Conservation (phyloP, 495 filamentous ascomycete species). For the Astrothelium subdiscretum region DNA sequence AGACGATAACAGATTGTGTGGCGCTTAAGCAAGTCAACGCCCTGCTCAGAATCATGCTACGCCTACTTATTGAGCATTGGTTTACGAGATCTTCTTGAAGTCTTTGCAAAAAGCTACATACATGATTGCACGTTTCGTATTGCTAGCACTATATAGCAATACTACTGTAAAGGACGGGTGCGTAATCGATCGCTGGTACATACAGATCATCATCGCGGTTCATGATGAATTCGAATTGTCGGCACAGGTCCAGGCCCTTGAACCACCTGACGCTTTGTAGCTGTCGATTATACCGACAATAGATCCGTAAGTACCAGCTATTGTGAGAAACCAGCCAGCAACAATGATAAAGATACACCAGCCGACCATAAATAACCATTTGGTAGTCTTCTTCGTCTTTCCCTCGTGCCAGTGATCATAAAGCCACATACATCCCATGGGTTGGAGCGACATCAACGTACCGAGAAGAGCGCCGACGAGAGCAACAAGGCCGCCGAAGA, state of each 20-base stretch:
- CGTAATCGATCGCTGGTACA: not conserved
- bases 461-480: constrained; percentile 22
- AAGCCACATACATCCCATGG: constrained; percentile 37
- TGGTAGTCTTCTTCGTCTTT: not conserved
- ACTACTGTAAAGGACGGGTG: not conserved
- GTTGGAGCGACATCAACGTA: constrained; percentile 34
- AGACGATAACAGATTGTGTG: too few relatives aligned
- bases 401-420: constrained; percentile 32
- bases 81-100: not conserved
- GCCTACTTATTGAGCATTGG: not conserved
- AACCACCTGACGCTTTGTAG: constrained; percentile 17
- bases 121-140: not conserved
- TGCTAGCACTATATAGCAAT: not conserved
- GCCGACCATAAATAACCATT: constrained; percentile 4
- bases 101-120: not conserved
- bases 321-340: constrained; percentile 10
- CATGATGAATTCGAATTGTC: constrained; percentile 9
- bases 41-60: not conserved
- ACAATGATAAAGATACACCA: constrained; percentile 8
- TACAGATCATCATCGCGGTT: not conserved
- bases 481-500: constrained; percentile 16
- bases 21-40: not conserved
- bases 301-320: constrained; percentile 17
- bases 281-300: constrained; percentile 5
- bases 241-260: constrained; percentile 12